phyloP scores from a whole-genome alignment of 495 filamentous ascomycete species.

The Neurospora sp. region DNA sequence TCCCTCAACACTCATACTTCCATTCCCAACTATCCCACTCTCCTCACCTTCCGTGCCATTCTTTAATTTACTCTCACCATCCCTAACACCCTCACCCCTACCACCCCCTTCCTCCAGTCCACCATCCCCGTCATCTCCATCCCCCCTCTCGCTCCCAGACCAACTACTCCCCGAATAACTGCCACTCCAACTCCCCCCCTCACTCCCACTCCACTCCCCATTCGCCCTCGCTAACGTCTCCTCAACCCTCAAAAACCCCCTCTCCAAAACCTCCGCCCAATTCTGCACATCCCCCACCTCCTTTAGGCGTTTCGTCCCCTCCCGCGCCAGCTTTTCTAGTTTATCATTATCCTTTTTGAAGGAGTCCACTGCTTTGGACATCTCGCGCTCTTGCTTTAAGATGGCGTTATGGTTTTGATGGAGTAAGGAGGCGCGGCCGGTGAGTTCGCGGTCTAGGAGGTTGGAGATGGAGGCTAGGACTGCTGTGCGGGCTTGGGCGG shows the following conservation, averaged over 20 bases:
- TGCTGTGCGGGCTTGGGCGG: constrained; percentile 58
- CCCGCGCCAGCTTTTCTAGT: constrained; percentile 56
- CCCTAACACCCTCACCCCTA: constrained; percentile 1
- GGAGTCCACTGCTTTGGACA: constrained; percentile 52
- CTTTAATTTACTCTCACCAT: neutral
- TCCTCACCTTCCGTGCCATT: neutral
- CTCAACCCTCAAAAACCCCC: constrained; percentile 79
- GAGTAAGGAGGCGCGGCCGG: constrained; percentile 62
- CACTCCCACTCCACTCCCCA: constrained; percentile 23
- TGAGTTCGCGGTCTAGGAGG: constrained; percentile 61
- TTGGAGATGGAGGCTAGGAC: constrained; percentile 70
- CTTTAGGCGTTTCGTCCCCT: constrained; percentile 65
- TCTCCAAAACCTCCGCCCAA: constrained; percentile 93
- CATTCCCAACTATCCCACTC: neutral
- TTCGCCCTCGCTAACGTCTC: constrained; percentile 69
- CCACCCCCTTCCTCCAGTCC: neutral
- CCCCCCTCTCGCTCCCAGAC: constrained; percentile 13
- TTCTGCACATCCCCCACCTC: constrained; percentile 95
- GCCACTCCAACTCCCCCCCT: constrained; percentile 16
- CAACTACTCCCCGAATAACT: constrained; percentile 23
- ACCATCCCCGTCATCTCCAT: neutral
- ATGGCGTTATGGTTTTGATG: constrained; percentile 64
- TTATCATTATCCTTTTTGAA: constrained; percentile 63
- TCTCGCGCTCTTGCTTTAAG: constrained; percentile 58
- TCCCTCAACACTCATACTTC: neutral